Evolutionary conservation across 257 asterid species (phyloP), one percentile per base, ranked within the genome.

Genomic region (Plantago elongata): DNA sequence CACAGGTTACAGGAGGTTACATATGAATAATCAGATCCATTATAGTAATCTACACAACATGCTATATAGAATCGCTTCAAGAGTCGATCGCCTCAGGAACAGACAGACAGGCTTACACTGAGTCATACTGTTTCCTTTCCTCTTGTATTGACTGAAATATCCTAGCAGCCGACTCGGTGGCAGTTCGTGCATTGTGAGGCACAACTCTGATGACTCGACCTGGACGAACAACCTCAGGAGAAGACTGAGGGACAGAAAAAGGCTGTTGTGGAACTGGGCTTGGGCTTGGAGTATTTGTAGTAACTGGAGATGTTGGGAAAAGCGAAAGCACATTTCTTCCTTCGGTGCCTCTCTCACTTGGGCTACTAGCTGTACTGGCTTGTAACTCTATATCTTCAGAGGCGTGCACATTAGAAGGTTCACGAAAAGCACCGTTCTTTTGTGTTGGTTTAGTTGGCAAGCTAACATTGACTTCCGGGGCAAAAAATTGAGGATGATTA

Each of bases 151-250:
- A 84, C 69, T 61, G 79, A 58, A 92, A 89, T 42, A 92, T 86
- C 18, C 96, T 85, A 22, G 93, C 99, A 13, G 83, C 97, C 10
- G 93, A 86, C 72, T 81, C 96, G 10, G 89, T 83, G 0, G 96
- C 97, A 37, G 86, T 78, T 37, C 76, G 48, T 13, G 89, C 82
- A 58, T 86, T 84, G 49, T 66, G 95, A 9, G 99, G 94, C 18
- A 92, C 88, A 4, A 85, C 97, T 70, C 68, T 82, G 71, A 90
- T 89, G 57, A 86, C 95, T 62, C 68, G 79, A 12, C 71, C 43
- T 6, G 79, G 69, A 14, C 65, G 63, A 49, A 66, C 73, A 1
- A 72, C 69, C 48, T 43, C 72, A 51, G 59, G 38, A 37, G 57
- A 66, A 13, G 43, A 3, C 40, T 34, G 40, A 4, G 40, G 40